phyloP scores from a whole-genome alignment of 164 flowering plant genomes.

The Paratinospora sagittata region DNA sequence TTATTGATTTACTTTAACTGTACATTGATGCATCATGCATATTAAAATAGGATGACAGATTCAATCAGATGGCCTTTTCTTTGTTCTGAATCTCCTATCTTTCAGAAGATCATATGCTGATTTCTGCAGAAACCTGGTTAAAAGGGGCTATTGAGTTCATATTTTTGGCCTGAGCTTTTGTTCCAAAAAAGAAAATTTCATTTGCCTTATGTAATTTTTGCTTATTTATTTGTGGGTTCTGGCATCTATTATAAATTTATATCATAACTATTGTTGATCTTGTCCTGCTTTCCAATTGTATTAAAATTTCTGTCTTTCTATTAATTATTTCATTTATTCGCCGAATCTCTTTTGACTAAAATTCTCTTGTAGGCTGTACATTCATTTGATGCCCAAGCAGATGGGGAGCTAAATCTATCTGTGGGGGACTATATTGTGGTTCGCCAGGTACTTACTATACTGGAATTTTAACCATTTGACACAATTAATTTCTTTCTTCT shows the following conservation, averaged over 20 bases:
- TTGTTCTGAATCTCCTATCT: no score
- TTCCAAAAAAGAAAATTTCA: no score
- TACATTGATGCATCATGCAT: no score
- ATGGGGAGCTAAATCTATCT: constrained; percentile 66
- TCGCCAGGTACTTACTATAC: constrained; percentile 46
- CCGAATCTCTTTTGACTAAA: not conserved
- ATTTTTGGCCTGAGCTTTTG: no score
- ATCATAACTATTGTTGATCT: not conserved
- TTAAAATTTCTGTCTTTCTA: not conserved
- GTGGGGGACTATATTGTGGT: constrained; percentile 61
- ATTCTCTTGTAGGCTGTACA: constrained; percentile 50
- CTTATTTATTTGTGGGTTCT: not conserved
- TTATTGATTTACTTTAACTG: no score
- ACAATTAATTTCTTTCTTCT: not conserved
- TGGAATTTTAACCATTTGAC: not conserved
- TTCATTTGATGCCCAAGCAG: constrained; percentile 79
- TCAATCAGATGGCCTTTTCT: no score
- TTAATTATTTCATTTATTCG: not conserved
- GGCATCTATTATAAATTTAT: not conserved
- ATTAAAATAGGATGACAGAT: no score
- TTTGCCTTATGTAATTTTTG: no score
- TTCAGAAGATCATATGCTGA: no score
- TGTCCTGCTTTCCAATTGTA: not conserved
- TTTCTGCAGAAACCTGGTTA: no score
- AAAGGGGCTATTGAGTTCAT: no score